These are phyloP conservation scores for Trichoderma parareesei DNA, from an alignment of 495 filamentous ascomycete species.

Conservation along the genomic window DNA sequence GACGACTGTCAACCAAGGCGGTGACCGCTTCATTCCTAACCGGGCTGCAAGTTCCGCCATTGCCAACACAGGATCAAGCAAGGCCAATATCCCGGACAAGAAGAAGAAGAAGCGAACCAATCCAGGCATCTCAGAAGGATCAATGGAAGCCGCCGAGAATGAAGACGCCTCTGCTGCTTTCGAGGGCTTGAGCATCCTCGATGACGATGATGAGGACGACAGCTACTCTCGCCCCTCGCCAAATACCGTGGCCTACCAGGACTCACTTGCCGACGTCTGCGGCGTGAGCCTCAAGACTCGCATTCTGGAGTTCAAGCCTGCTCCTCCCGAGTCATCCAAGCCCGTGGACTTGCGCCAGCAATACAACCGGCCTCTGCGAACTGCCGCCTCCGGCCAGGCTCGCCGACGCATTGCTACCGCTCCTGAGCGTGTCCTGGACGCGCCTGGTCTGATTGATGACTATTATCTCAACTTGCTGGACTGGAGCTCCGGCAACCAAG, in stretches of 20 bases:
- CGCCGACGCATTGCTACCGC: constrained; percentile 86
- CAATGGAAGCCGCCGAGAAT: constrained; percentile 54
- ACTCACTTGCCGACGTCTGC: constrained; percentile 83
- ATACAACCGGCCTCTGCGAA: constrained; percentile 92
- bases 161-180: constrained; percentile 73
- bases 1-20: constrained; percentile 74
- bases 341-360: constrained; percentile 95
- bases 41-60: constrained; percentile 82
- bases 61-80: constrained; percentile 68
- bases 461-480: constrained; percentile 98
- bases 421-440: constrained; percentile 95
- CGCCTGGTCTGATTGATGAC: constrained; percentile 90
- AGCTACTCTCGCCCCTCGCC: constrained; percentile 73
- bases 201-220: constrained; percentile 43
- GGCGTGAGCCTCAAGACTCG: constrained; percentile 88
- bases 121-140: constrained; percentile 46
- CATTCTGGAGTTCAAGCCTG: constrained; percentile 98
- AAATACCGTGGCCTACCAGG: constrained; percentile 83
- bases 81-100: constrained; percentile 59
- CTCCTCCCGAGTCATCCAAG: constrained; percentile 91
- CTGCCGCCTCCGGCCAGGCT: constrained; percentile 70
- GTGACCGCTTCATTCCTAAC: constrained; percentile 97
- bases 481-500: constrained; percentile 96
- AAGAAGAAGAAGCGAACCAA: constrained; percentile 54
- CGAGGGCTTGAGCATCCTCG: constrained; percentile 61